A percentile compares a stretch with the other conserved stretches of the same genome.
These are phyloP conservation scores for Hypoxylon perforatum DNA, from an alignment of 495 filamentous ascomycete species.

Conservation along the genomic window DNA sequence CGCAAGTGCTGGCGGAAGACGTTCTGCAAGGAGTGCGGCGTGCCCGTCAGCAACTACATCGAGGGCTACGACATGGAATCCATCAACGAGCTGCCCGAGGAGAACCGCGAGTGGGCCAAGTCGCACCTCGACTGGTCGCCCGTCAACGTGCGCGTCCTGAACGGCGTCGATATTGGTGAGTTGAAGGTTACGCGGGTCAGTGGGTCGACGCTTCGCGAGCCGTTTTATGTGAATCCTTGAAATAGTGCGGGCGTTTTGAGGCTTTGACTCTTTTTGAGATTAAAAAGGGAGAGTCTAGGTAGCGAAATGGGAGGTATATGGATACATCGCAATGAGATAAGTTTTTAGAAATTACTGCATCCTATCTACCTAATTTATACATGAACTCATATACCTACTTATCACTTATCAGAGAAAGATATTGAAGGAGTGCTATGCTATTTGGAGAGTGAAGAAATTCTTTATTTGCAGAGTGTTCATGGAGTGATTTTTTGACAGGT, in stretches of 20 bases:
- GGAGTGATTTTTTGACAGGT: too few relatives aligned
- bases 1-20: conserved; percentile 28
- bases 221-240: conserved; percentile 33
- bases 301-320: too few relatives aligned
- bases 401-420: too few relatives aligned
- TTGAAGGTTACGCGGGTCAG: conserved; percentile 25
- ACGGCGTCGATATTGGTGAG: conserved; percentile 21
- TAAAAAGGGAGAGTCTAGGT: too few relatives aligned
- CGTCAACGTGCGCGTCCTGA: conserved; percentile 34
- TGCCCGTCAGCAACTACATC: conserved; percentile 33
- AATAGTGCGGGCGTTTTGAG: neutral
- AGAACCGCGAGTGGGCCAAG: conserved; percentile 9
- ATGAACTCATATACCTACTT: too few relatives aligned
- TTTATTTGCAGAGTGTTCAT: too few relatives aligned
- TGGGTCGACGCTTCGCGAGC: conserved; percentile 7
- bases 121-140: conserved; percentile 30
- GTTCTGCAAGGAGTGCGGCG: conserved; percentile 48
- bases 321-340: too few relatives aligned
- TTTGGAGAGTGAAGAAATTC: too few relatives aligned
- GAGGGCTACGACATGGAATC: conserved; percentile 22
- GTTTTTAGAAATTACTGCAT: too few relatives aligned
- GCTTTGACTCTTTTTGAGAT: too few relatives aligned
- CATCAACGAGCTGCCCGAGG: conserved; percentile 39
- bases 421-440: too few relatives aligned
- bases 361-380: too few relatives aligned